These are phyloP conservation scores for Wickerhamomyces bovis DNA, from an alignment of 805 yeast species.

Conservation along the genomic window DNA sequence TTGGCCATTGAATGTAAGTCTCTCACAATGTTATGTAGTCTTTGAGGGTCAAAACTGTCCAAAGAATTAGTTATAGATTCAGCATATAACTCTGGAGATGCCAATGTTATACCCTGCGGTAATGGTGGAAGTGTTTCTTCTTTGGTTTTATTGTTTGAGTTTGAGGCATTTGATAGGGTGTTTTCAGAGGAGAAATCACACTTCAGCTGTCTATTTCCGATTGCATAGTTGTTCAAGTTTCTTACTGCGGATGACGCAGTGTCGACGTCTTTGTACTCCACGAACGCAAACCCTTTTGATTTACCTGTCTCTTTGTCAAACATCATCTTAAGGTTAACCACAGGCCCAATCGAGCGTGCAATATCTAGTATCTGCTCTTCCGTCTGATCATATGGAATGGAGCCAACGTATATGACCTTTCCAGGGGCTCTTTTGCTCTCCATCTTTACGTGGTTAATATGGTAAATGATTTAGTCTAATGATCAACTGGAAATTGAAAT, in stretches of 20 bases:
- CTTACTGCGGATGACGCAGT: conserved; percentile 90
- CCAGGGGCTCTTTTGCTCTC: conserved; percentile 23
- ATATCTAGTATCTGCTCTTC: conserved; percentile 89
- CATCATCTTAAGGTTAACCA: conserved; percentile 62
- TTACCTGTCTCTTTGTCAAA: conserved; percentile 87
- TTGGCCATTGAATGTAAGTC: conserved; percentile 57
- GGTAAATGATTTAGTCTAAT: no score
- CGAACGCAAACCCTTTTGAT: conserved; percentile 86
- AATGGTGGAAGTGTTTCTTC: conserved; percentile 38
- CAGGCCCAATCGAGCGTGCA: conserved; percentile 86
- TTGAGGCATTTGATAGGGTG: conserved; percentile 14
- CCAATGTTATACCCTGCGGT: conserved; percentile 47
- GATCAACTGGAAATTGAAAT: no score
- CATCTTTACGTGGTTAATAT: neutral
- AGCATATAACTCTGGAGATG: conserved; percentile 21
- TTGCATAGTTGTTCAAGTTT: conserved; percentile 71
- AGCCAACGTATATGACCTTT: conserved; percentile 60
- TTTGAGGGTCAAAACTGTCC: conserved; percentile 38
- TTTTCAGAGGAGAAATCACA: conserved; percentile 69
- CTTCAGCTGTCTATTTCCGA: conserved; percentile 64
- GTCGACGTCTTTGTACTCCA: conserved; percentile 70
- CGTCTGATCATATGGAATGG: conserved; percentile 88
- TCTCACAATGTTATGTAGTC: conserved; percentile 42
- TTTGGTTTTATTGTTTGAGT: conserved; percentile 13
- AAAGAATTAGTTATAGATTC: conserved; percentile 43